Conservation (phyloP, 257 asterid species). For the Gentiana dahurica region DNA sequence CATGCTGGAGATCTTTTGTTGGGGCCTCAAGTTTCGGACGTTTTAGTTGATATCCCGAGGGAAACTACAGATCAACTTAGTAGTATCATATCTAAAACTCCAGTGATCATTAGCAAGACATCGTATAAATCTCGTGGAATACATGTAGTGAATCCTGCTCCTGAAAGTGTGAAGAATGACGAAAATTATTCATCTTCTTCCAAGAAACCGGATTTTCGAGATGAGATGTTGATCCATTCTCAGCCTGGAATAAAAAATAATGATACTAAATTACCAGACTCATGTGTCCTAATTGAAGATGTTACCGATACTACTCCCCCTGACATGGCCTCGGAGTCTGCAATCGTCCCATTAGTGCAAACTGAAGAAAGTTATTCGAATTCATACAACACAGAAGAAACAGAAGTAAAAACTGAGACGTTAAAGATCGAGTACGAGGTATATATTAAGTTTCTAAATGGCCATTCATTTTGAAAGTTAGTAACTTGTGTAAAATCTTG, state of each 20-base stretch:
- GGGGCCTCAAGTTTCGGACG: slow-evolving; percentile 19
- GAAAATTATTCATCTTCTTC: slow-evolving; percentile 8
- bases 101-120: slow-evolving; percentile 1
- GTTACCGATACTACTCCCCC: slow-evolving; percentile 24
- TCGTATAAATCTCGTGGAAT: slow-evolving; percentile 9
- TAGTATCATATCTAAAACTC: slow-evolving; percentile 3
- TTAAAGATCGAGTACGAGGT: slow-evolving; percentile 41
- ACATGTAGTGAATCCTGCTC: slow-evolving; percentile 9
- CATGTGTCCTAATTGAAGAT: slow-evolving; percentile 35
- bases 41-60: slow-evolving; percentile 28
- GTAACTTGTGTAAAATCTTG: slow-evolving; percentile 9
- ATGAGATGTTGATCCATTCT: slow-evolving; percentile 15
- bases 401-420: slow-evolving; percentile 29
- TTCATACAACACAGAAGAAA: slow-evolving; percentile 34
- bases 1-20: slow-evolving; percentile 15
- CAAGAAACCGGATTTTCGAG: slow-evolving; percentile 11
- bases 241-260: slow-evolving; percentile 17
- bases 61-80: slow-evolving; percentile 14
- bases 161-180: slow-evolving; percentile 7
- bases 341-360: slow-evolving; percentile 19
- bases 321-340: slow-evolving; percentile 21
- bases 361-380: slow-evolving; percentile 31
- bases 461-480: slow-evolving; percentile 3
- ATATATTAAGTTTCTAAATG: slow-evolving; percentile 11
- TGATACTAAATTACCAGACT: slow-evolving; percentile 13